A percentile compares a stretch with the other conserved stretches of the same genome.
Evolutionary conservation across 2,329 filamentous ascomycete species (phyloP).

Genomic region (Alternaria triticimaculans): DNA sequence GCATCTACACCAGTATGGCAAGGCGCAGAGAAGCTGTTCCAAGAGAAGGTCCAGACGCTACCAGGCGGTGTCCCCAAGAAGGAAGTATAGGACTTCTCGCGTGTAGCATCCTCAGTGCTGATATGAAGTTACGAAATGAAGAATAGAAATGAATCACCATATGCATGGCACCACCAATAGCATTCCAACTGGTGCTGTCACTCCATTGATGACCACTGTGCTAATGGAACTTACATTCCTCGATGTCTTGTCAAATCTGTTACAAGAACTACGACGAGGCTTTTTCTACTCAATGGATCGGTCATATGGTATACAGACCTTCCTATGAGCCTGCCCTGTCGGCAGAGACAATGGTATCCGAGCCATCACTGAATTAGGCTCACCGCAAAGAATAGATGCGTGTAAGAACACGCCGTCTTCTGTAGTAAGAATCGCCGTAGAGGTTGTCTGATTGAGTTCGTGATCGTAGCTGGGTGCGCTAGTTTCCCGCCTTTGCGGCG

Average conservation of each 20-base stretch:
- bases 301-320: background rate
- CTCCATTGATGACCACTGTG: background rate
- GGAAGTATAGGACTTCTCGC: conserved; percentile 26
- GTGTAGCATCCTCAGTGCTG: background rate
- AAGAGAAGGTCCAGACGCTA: conserved; percentile 77
- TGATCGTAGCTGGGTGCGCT: no score
- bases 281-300: background rate
- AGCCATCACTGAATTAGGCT: background rate
- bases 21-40: conserved; percentile 82
- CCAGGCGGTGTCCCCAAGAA: conserved; percentile 55
- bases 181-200: background rate
- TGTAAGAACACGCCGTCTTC: no score
- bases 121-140: conserved; percentile 4
- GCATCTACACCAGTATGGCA: conserved; percentile 79
- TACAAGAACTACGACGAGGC: background rate
- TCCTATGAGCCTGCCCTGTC: background rate
- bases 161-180: background rate
- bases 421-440: no score
- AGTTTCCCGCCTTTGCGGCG: no score
- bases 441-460: no score
- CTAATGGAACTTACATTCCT: background rate
- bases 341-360: background rate
- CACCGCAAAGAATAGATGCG: background rate
- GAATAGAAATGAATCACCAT: background rate
- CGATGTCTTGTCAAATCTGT: background rate